Percentiles rank a stretch among this genome's conserved stretches.
phyloP scores from a whole-genome alignment of 805 yeast genomes.

The Kluyveromyces lactis region DNA sequence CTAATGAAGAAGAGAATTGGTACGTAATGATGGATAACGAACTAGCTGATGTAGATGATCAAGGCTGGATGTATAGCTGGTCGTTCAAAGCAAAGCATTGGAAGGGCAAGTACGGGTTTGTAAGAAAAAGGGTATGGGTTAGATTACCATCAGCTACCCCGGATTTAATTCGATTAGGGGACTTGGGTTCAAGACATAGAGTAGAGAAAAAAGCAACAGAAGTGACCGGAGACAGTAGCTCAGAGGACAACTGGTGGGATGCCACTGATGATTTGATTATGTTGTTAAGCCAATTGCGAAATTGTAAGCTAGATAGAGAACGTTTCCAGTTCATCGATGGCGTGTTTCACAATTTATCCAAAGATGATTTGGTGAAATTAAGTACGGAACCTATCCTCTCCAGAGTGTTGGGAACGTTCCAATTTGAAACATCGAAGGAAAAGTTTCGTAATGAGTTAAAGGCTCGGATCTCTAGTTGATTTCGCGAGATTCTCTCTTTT shows the following conservation, averaged over 20 bases:
- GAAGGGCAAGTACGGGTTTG: conserved; percentile 60
- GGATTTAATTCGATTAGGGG: neutral
- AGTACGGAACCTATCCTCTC: neutral
- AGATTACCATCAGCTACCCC: conserved; percentile 22
- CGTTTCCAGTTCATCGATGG: conserved; percentile 10
- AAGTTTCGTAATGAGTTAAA: neutral
- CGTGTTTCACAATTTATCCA: neutral
- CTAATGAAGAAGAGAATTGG: conserved; percentile 41
- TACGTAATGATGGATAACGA: conserved; percentile 53
- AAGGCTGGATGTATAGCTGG: conserved; percentile 73
- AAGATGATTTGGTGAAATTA: neutral
- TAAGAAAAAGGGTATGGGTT: conserved; percentile 61
- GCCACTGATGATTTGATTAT: conserved; percentile 2
- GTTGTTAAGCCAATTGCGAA: conserved; percentile 7
- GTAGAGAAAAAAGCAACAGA: neutral
- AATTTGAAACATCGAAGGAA: neutral
- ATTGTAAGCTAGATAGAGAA: conserved; percentile 11
- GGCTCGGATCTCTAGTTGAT: no score
- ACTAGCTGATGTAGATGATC: conserved; percentile 60
- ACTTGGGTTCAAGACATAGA: neutral
- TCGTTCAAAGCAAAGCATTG: conserved; percentile 41
- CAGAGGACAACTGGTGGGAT: neutral
- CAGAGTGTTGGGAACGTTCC: neutral
- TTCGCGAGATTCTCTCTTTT: no score
- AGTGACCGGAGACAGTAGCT: neutral